Conservation (phyloP, 129 eudicot genomes). For the Arctium lappa region DNA sequence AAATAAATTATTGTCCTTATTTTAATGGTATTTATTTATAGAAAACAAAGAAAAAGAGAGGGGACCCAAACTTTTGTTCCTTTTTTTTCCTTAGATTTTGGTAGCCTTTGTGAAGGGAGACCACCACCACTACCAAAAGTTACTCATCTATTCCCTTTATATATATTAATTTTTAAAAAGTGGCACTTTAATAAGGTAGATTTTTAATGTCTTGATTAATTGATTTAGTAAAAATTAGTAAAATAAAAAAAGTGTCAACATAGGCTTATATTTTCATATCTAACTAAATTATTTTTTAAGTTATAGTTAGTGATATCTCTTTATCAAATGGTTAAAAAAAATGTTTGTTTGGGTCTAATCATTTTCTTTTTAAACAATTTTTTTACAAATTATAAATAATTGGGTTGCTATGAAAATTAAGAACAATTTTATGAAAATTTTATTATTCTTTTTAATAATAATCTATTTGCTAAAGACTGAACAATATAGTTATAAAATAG, state of each 20-base stretch:
- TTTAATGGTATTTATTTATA: neutral
- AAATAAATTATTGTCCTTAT: neutral
- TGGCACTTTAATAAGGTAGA: conserved; percentile 6
- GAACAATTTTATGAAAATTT: too few species aligned
- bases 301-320: too few species aligned
- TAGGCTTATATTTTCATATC: neutral
- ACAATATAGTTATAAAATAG: too few species aligned
- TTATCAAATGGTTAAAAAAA: too few species aligned
- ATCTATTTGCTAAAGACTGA: too few species aligned
- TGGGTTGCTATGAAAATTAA: too few species aligned
- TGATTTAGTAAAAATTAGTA: neutral
- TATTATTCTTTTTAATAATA: too few species aligned
- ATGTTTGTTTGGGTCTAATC: neutral
- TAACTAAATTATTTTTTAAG: neutral
- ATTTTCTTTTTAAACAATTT: neutral
- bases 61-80: neutral
- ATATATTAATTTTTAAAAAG: neutral
- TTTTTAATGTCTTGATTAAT: neutral
- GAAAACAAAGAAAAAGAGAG: neutral
- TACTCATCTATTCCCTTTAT: neutral
- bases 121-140: conserved; percentile 35
- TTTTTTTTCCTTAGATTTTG: conserved; percentile 1
- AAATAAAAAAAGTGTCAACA: neutral
- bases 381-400: too few species aligned
- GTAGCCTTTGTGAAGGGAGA: conserved; percentile 20